Percentiles rank a stretch among this genome's conserved stretches.
Conservation (phyloP, 305 asterid genomes). For the Coffea humblotiana region DNA sequence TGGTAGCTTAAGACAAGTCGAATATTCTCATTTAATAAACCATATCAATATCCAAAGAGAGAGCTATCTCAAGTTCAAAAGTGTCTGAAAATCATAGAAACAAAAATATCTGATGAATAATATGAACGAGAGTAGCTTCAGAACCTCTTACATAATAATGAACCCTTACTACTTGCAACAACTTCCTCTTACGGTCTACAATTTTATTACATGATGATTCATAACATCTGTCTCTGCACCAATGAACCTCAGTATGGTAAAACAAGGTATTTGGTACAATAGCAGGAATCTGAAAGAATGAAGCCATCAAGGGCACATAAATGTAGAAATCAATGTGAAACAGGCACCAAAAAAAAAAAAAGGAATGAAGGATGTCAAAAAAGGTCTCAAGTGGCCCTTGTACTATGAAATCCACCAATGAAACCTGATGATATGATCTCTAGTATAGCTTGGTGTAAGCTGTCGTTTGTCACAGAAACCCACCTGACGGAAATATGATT, state of each 20-base stretch:
- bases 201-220: background rate
- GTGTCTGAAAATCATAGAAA: background rate
- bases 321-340: background rate
- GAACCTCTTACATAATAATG: background rate
- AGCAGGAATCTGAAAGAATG: slow-evolving; percentile 1
- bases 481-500: slow-evolving; percentile 62
- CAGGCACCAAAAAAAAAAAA: background rate
- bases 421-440: slow-evolving; percentile 48
- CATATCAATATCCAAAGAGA: background rate
- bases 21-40: background rate
- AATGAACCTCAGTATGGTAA: background rate
- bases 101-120: background rate
- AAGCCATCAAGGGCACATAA: background rate
- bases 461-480: slow-evolving; percentile 69
- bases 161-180: background rate
- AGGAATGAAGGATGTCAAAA: background rate
- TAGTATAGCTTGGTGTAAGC: slow-evolving; percentile 48
- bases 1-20: background rate
- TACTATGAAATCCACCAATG: slow-evolving; percentile 23
- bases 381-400: background rate
- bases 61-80: background rate
- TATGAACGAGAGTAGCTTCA: background rate
- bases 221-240: background rate
- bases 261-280: background rate
- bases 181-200: background rate